phyloP scores from a whole-genome alignment of 805 yeast genomes.

The Nakazawaea sp. region DNA sequence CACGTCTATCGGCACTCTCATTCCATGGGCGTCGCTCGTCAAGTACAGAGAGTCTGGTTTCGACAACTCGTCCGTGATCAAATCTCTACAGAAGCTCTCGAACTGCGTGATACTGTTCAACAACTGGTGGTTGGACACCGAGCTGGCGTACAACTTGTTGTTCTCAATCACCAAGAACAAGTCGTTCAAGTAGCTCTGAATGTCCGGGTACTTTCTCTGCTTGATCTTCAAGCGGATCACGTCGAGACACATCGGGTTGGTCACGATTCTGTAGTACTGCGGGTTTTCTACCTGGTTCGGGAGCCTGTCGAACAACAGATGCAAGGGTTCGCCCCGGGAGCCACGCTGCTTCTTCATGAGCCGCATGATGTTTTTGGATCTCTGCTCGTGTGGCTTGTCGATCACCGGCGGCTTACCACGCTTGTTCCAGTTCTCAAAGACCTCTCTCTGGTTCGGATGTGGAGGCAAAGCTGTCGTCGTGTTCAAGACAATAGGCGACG shows the following conservation, averaged over 20 bases:
- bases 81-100: conserved; percentile 51
- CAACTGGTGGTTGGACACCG: conserved; percentile 39
- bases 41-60: conserved; percentile 78
- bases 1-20: conserved; percentile 76
- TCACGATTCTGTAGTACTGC: conserved; percentile 45
- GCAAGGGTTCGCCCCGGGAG: conserved; percentile 40
- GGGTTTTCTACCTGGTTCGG: conserved; percentile 60
- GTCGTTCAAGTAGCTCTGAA: conserved; percentile 73
- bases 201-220: conserved; percentile 71
- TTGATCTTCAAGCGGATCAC: conserved; percentile 79
- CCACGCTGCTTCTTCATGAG: conserved; percentile 68
- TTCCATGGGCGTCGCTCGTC: conserved; percentile 37
- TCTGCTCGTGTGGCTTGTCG: conserved; percentile 85
- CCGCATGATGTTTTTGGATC: conserved; percentile 83
- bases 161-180: conserved; percentile 69
- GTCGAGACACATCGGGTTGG: conserved; percentile 60
- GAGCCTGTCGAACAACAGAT: conserved; percentile 69
- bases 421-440: conserved; percentile 40
- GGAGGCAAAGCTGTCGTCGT: conserved; percentile 10
- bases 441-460: conserved; percentile 11
- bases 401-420: conserved; percentile 90
- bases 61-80: conserved; percentile 61
- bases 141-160: conserved; percentile 58
- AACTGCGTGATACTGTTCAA: conserved; percentile 56
- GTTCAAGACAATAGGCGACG: conserved; percentile 11